Evolutionary conservation across 345 rosid genomes (phyloP).

Genomic region (sweet orange (Citrus sinensis)): DNA sequence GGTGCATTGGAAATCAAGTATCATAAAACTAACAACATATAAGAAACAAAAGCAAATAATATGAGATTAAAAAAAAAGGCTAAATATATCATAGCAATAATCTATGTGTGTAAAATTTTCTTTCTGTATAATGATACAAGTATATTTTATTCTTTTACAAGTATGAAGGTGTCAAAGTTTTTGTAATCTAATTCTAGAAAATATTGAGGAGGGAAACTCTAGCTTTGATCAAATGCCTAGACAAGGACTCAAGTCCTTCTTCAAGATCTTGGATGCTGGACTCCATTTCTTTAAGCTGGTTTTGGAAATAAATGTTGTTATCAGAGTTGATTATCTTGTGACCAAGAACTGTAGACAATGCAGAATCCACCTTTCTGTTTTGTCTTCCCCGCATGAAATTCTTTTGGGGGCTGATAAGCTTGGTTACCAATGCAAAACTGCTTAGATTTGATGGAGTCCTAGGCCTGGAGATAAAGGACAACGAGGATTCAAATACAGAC

Average conservation of each 20-base stretch:
- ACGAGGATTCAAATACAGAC: conserved; percentile 9
- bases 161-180: not conserved
- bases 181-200: no score
- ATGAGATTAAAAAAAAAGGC: not conserved
- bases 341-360: not conserved
- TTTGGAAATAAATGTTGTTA: not conserved
- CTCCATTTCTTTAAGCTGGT: no score
- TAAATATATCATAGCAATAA: not conserved
- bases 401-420: not conserved
- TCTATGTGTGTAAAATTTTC: not conserved
- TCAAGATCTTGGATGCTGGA: no score
- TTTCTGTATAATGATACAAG: not conserved
- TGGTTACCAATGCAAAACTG: no score
- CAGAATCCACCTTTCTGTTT: conserved; percentile 18
- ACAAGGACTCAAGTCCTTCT: no score
- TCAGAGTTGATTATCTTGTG: conserved; percentile 4
- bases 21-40: no score
- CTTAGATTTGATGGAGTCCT: conserved; percentile 18
- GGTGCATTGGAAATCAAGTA: not conserved
- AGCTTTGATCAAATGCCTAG: no score
- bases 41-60: not conserved
- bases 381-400: conserved; percentile 20
- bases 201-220: no score
- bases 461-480: conserved; percentile 37
- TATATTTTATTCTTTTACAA: not conserved